Base-by-base conservation (phyloP, 2,329 filamentous ascomycete genomes). In the Ilyonectria mors-panacis region DNA sequence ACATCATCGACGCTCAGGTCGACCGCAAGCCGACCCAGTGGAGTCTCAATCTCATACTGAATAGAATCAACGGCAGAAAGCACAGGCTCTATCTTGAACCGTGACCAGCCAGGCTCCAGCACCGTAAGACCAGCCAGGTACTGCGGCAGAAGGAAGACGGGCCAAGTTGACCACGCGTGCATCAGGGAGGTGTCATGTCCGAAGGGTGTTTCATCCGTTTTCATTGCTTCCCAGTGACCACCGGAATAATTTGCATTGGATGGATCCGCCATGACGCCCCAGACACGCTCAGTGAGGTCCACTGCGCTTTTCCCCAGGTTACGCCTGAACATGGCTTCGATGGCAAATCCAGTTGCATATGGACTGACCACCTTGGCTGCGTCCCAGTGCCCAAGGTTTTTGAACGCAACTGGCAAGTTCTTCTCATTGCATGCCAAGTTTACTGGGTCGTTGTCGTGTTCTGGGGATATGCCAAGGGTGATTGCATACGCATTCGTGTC, bases 161-260 rank as follows among this genome's bases (percentile, higher is more conserved):
- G 56, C 56, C 56, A 59, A 1, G 56, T 50, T n/a, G 56, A 59
- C 56, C 56, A 59, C 2, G n/a, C 56, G 19, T 59, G 56, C 9
- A 26, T 26, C 28, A 59, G 33, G 2, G 56, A 59, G 6, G 26
- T 26, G 19, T 48, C 56, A 23, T 59, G 56, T 4, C 28, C 19
- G 28, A 59, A 59, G 6, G 44, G 56, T 2, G 23, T 59, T 48
- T 26, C 44, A 23, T 59, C 56, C 2, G 21, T 35, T 21, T n/a
- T 59, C 56, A 59, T 59, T 33, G 56, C 56, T 17, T 59, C 56
- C 56, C 56, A 59, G 12, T 59, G 56, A 21, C 23, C 56, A 7
- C 56, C 56, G 4, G 56, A 59, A 15, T 59, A 59, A n/a, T 59
- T 59, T 1, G 39, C n/a, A 37, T 50, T 35, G 8, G 6, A 7